A percentile compares a stretch with the other conserved stretches of the same genome.
Evolutionary conservation across 75 land plant species (phyloP).

Genomic region (Sequoia sempervirens): DNA sequence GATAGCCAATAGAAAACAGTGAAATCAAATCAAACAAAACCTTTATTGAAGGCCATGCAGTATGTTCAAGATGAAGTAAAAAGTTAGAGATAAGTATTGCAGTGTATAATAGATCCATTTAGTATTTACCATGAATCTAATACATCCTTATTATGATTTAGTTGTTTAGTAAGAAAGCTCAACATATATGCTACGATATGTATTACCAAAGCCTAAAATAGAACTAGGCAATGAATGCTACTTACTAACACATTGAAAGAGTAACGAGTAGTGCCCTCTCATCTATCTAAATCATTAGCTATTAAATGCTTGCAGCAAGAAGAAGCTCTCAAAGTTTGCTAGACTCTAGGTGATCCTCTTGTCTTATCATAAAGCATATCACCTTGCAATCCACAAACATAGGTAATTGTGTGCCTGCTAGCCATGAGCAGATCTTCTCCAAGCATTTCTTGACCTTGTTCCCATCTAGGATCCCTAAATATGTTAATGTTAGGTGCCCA

Average conservation of each 20-base stretch:
- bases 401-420: constrained; percentile 59
- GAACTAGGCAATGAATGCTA: not conserved
- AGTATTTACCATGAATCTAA: not conserved
- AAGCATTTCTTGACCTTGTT: constrained; percentile 93
- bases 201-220: not conserved
- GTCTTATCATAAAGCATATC: constrained; percentile 25
- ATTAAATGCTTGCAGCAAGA: constrained; percentile 99
- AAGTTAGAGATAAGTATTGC: not conserved
- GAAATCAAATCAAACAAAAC: not conserved
- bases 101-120: not conserved
- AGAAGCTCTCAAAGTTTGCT: constrained; percentile 53
- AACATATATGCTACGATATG: not conserved
- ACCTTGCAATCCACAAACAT: constrained; percentile 85
- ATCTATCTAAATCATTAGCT: constrained; percentile 91
- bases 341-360: not conserved
- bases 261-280: constrained; percentile 65
- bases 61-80: not conserved
- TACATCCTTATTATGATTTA: not conserved
- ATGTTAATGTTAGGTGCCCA: constrained; percentile 98
- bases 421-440: constrained; percentile 84
- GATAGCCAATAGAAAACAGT: not conserved
- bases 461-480: constrained; percentile 98
- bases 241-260: constrained; percentile 74
- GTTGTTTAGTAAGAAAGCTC: not conserved
- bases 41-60: not conserved